phyloP scores from a whole-genome alignment of 2,329 filamentous ascomycete species.

The Phaeosphaeria sp. region DNA sequence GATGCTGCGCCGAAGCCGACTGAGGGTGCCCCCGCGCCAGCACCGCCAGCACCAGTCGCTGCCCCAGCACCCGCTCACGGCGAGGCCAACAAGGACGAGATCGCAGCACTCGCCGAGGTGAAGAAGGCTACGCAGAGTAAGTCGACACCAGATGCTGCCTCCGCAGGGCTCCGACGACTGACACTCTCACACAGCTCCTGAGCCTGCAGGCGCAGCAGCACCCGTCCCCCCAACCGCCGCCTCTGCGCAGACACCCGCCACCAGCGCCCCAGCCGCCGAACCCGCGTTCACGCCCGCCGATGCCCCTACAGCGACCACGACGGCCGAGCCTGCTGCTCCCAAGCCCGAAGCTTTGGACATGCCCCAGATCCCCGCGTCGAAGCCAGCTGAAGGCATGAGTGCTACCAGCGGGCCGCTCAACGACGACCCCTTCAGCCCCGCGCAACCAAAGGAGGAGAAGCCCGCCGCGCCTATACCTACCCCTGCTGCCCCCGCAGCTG shows the following conservation, averaged over 20 bases:
- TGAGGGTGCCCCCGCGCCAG: slow-evolving; percentile 11
- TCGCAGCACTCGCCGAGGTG: slow-evolving; percentile 37
- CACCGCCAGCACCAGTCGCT: slow-evolving; percentile 21
- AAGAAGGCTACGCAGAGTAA: slow-evolving; percentile 46
- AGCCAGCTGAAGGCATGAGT: slow-evolving; percentile 47
- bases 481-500: slow-evolving; percentile 14
- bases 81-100: slow-evolving; percentile 36
- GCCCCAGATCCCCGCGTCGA: slow-evolving; percentile 32
- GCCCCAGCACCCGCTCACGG: slow-evolving; percentile 21
- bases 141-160: slow-evolving; percentile 20
- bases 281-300: slow-evolving; percentile 4
- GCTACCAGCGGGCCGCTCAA: slow-evolving; percentile 48
- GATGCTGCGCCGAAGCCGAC: slow-evolving; percentile 13
- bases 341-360: slow-evolving; percentile 20
- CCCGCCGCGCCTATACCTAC: slow-evolving; percentile 19
- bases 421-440: slow-evolving; percentile 38
- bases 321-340: slow-evolving; percentile 21
- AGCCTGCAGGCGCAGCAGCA: slow-evolving; percentile 39
- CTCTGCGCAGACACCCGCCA: slow-evolving; percentile 18
- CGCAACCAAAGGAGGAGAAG: slow-evolving; percentile 26
- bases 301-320: slow-evolving; percentile 14
- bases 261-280: background rate
- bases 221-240: slow-evolving; percentile 39
- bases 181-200: slow-evolving; percentile 33
- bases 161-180: background rate